Percentiles rank a stretch among this genome's conserved stretches.
Conservation (phyloP, 2,329 filamentous ascomycete species). For the Nigrograna mackinnonii region DNA sequence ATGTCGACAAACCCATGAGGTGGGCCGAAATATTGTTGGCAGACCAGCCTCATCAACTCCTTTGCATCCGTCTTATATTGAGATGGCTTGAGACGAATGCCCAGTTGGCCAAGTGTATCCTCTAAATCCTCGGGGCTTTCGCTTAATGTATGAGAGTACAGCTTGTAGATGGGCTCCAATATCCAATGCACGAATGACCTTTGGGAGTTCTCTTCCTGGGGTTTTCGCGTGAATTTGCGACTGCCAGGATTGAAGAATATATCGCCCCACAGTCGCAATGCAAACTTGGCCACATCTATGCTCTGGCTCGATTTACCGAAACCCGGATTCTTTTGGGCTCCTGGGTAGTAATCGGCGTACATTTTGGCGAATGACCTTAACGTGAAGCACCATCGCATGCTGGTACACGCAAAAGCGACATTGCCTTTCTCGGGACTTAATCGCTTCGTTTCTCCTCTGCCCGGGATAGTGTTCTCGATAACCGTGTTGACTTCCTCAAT, state of each 20-base stretch:
- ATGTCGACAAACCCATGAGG: constrained; percentile 94
- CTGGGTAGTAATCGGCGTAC: constrained; percentile 88
- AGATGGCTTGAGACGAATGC: constrained; percentile 86
- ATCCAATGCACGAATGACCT: constrained; percentile 94
- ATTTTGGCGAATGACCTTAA: constrained; percentile 92
- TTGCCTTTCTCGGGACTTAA: constrained; percentile 97
- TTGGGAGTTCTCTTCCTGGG: constrained; percentile 76
- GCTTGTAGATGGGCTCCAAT: constrained; percentile 95
- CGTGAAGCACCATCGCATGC: constrained; percentile 97
- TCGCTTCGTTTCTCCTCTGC: constrained; percentile 75
- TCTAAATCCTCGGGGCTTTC: constrained; percentile 85
- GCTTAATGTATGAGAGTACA: constrained; percentile 93
- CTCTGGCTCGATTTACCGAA: constrained; percentile 38
- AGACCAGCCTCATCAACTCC: constrained; percentile 84
- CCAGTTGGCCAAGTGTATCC: constrained; percentile 74
- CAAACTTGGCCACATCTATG: constrained; percentile 81
- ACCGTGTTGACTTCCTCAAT: constrained; percentile 96
- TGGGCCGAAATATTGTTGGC: constrained; percentile 92
- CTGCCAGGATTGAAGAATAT: constrained; percentile 93
- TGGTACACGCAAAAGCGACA: constrained; percentile 92
- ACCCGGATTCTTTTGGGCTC: constrained; percentile 41
- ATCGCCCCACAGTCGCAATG: constrained; percentile 88
- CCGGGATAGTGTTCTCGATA: constrained; percentile 85
- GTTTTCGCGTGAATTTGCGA: constrained; percentile 88
- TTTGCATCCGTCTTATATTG: constrained; percentile 91